Conservation (phyloP, 441 rosid genomes). For the Aquilaria agallochum region DNA sequence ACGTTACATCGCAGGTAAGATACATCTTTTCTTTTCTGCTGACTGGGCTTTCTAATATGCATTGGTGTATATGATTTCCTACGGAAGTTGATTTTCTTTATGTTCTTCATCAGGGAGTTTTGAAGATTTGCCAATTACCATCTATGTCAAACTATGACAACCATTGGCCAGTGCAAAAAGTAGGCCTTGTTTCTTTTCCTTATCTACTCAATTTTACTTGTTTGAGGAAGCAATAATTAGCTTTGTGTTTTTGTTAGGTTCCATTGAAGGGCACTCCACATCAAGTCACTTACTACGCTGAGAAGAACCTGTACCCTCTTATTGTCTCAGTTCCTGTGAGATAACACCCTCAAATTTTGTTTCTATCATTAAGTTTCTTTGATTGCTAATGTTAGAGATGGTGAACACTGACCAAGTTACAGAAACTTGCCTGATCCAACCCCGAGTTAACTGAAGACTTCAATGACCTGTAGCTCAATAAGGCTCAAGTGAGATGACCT, state of each 20-base stretch:
- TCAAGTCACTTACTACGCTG: conserved; percentile 94
- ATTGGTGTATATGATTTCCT: conserved; percentile 9
- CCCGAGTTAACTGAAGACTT: too few species aligned
- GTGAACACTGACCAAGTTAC: background rate
- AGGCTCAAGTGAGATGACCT: too few species aligned
- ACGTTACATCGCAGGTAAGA: conserved; percentile 91
- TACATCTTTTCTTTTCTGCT: conserved; percentile 16
- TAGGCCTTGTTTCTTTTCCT: conserved; percentile 18
- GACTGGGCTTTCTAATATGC: conserved; percentile 2
- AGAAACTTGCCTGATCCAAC: too few species aligned
- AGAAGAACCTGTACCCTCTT: conserved; percentile 85
- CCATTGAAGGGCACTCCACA: conserved; percentile 97
- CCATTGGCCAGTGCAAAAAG: conserved; percentile 99
- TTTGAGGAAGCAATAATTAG: conserved; percentile 16
- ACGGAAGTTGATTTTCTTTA: conserved; percentile 10
- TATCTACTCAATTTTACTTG: conserved; percentile 9
- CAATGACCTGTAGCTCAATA: too few species aligned
- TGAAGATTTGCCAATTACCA: conserved; percentile 96
- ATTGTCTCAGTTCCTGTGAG: conserved; percentile 96
- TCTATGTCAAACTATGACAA: conserved; percentile 83
- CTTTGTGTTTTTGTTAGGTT: conserved; percentile 47
- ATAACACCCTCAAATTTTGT: conserved; percentile 4
- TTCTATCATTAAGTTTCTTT: background rate
- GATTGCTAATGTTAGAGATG: background rate
- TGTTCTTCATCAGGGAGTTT: conserved; percentile 55